Evolutionary conservation across 1,284 basidiomycete species (phyloP).

Genomic region (Heterobasidion irregulare): DNA sequence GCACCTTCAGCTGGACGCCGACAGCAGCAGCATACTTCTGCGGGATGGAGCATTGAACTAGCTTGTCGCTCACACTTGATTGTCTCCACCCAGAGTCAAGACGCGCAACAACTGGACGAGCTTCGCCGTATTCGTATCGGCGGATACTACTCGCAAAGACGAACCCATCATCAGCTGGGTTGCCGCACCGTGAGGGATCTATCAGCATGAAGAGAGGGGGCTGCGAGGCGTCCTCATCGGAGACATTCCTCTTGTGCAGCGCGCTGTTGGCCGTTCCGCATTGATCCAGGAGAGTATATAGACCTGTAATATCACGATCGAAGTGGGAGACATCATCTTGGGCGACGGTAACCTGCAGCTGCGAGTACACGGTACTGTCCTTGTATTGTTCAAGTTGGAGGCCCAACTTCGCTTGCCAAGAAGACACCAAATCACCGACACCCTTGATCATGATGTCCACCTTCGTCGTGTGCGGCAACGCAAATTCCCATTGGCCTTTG

Average conservation of each 20-base stretch:
- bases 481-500: constrained; percentile 75
- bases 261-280: constrained; percentile 87
- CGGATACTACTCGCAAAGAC: constrained; percentile 77
- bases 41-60: constrained; percentile 54
- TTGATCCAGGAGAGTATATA: constrained; percentile 72
- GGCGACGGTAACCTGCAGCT: constrained; percentile 55
- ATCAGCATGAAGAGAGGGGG: constrained; percentile 77
- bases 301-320: constrained; percentile 78
- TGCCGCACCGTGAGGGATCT: constrained; percentile 77
- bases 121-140: constrained; percentile 75
- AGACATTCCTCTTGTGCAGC: constrained; percentile 62
- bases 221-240: constrained; percentile 32
- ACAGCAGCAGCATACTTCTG: constrained; percentile 52
- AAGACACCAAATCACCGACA: constrained; percentile 63
- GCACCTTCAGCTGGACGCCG: constrained; percentile 38
- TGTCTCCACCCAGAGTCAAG: constrained; percentile 75
- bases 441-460: constrained; percentile 61
- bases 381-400: constrained; percentile 58
- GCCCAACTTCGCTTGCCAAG: constrained; percentile 85
- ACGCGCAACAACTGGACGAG: constrained; percentile 66
- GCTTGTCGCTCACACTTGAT: constrained; percentile 37
- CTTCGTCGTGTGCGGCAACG: constrained; percentile 55
- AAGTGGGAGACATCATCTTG: constrained; percentile 41
- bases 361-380: constrained; percentile 61
- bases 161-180: constrained; percentile 65